These are phyloP conservation scores for Cercophora samala DNA, from an alignment of 495 filamentous ascomycete species.

Conservation along the genomic window DNA sequence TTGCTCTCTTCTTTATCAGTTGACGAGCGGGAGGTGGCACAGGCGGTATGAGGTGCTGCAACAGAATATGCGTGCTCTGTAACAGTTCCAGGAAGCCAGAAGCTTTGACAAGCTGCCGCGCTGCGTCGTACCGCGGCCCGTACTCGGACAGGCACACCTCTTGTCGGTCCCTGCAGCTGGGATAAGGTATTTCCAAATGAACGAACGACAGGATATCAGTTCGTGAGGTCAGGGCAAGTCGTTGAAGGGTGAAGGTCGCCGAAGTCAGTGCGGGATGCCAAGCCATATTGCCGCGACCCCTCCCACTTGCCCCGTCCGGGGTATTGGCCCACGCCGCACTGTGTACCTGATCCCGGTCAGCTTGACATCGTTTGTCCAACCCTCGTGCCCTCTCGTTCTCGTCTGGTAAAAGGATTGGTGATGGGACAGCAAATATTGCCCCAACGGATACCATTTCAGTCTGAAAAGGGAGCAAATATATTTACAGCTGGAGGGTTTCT, in stretches of 20 bases:
- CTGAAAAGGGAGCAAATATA: background rate
- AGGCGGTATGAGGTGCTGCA: constrained; percentile 3
- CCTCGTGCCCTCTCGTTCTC: background rate
- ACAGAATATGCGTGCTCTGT: constrained; percentile 7
- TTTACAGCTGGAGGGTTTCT: background rate
- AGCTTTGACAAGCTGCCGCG: constrained; percentile 27
- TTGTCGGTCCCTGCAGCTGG: constrained; percentile 16
- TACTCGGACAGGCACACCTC: constrained; percentile 16
- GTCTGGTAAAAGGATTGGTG: background rate
- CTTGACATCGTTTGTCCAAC: background rate
- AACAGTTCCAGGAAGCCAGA: constrained; percentile 16
- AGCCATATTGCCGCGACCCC: background rate
- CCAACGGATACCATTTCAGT: background rate
- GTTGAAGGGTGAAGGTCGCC: background rate
- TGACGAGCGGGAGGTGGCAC: background rate
- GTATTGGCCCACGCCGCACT: background rate
- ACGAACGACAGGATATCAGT: too few species aligned
- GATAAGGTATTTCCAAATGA: background rate
- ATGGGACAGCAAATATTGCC: background rate
- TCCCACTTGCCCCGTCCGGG: background rate
- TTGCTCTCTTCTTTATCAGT: background rate
- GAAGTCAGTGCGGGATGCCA: background rate
- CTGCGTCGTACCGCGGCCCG: constrained; percentile 21
- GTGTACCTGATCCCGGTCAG: background rate
- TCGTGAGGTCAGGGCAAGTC: too few species aligned